Evolutionary conservation across 495 filamentous ascomycete species (phyloP).

Genomic region (Penicillium silybi): DNA sequence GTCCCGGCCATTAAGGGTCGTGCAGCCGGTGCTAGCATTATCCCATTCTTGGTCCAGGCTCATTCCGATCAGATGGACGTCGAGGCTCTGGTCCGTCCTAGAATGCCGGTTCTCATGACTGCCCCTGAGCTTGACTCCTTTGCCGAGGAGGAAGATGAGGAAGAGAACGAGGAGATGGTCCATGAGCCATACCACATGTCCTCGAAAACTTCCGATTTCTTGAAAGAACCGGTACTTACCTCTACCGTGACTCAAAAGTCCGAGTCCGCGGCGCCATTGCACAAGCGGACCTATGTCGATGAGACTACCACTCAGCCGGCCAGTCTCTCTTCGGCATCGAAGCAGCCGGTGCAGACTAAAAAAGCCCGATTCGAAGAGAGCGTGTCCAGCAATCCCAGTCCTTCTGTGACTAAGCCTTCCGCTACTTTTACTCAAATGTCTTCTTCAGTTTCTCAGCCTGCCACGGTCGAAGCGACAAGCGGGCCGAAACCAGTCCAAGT

Average conservation of each 20-base stretch:
- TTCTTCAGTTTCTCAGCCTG: constrained; percentile 7
- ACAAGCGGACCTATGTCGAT: constrained; percentile 35
- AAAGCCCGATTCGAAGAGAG: constrained; percentile 32
- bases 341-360: constrained; percentile 24
- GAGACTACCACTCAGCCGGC: constrained; percentile 15
- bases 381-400: neutral
- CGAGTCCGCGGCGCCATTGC: constrained; percentile 13
- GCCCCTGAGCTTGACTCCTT: constrained; percentile 26
- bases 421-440: constrained; percentile 5
- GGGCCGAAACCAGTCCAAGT: constrained; percentile 6
- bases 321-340: neutral
- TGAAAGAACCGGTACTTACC: constrained; percentile 21
- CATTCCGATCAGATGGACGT: constrained; percentile 59
- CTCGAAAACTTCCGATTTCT: constrained; percentile 22
- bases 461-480: constrained; percentile 7
- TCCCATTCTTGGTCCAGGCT: constrained; percentile 67
- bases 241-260: constrained; percentile 15
- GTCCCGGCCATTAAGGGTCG: constrained; percentile 54
- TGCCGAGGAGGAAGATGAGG: constrained; percentile 34
- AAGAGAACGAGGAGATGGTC: constrained; percentile 34
- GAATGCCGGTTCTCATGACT: constrained; percentile 53
- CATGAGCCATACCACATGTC: constrained; percentile 10
- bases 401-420: constrained; percentile 8
- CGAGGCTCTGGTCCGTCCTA: constrained; percentile 67
- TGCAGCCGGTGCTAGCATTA: constrained; percentile 58